Evolutionary conservation across 805 yeast genomes (phyloP).

Genomic region (Candida coleopterorum): DNA sequence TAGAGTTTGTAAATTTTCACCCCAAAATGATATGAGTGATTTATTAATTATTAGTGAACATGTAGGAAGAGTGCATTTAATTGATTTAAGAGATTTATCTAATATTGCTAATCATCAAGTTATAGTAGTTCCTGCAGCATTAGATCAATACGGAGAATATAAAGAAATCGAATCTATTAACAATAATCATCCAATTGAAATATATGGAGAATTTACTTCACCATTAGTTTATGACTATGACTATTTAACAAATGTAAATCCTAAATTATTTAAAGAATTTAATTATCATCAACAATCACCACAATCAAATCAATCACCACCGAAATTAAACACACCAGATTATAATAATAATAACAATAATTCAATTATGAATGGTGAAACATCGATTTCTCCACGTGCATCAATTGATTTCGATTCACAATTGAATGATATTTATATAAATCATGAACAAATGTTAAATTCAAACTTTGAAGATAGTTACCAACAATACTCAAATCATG

Average conservation of each 20-base stretch:
- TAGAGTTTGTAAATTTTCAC: slow-evolving; percentile 48
- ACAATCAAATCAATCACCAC: slow-evolving; percentile 15
- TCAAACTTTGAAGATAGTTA: slow-evolving; percentile 10
- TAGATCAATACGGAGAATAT: slow-evolving; percentile 35
- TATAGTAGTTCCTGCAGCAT: slow-evolving; percentile 55
- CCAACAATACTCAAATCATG: slow-evolving; percentile 21
- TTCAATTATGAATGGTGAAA: slow-evolving; percentile 7
- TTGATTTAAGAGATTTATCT: slow-evolving; percentile 67
- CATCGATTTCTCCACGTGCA: slow-evolving; percentile 13
- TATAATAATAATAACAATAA: neutral
- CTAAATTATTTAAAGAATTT: slow-evolving; percentile 33
- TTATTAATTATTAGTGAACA: slow-evolving; percentile 76
- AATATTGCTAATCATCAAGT: slow-evolving; percentile 62
- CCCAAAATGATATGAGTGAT: slow-evolving; percentile 63
- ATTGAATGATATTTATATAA: slow-evolving; percentile 7
- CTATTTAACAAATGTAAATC: slow-evolving; percentile 31
- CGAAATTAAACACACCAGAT: slow-evolving; percentile 16
- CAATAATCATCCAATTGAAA: slow-evolving; percentile 4
- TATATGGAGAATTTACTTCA: slow-evolving; percentile 17
- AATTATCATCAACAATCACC: slow-evolving; percentile 20
- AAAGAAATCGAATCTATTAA: too few relatives aligned
- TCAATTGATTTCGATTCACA: slow-evolving; percentile 6
- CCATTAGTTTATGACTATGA: slow-evolving; percentile 42
- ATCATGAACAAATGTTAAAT: slow-evolving; percentile 1
- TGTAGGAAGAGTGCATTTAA: slow-evolving; percentile 77